Evolutionary conservation across 2,329 filamentous ascomycete genomes (phyloP).

Genomic region (Clarireedia sp.): DNA sequence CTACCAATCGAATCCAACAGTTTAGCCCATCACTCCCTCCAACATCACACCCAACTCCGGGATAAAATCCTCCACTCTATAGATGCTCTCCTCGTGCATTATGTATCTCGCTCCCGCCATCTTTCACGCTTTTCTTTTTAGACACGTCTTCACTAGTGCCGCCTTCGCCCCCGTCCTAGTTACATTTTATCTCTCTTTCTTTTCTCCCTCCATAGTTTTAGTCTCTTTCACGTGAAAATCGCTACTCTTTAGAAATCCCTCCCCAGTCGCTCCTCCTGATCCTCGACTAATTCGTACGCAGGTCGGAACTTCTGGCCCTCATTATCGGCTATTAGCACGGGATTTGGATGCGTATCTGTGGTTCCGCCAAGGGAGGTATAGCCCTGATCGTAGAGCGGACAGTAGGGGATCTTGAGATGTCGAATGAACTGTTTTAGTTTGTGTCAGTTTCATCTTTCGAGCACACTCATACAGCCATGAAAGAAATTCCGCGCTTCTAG

Average conservation of each 20-base stretch:
- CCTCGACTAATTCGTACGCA: constrained; percentile 67
- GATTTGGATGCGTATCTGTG: constrained; percentile 84
- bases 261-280: constrained; percentile 72
- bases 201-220: not conserved
- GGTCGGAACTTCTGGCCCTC: constrained; percentile 49
- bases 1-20: too few relatives aligned
- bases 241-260: constrained; percentile 43
- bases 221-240: not conserved
- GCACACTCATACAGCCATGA: not conserved
- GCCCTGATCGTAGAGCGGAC: constrained; percentile 75
- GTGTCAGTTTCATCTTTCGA: not conserved
- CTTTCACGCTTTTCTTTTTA: not conserved
- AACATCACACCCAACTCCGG: too few relatives aligned
- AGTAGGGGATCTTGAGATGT: constrained; percentile 74
- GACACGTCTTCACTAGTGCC: not conserved
- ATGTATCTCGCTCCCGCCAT: too few relatives aligned
- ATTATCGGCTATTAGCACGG: constrained; percentile 46
- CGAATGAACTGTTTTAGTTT: constrained; percentile 58
- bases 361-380: constrained; percentile 91
- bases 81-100: too few relatives aligned
- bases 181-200: not conserved
- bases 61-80: too few relatives aligned
- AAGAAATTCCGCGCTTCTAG: not conserved
- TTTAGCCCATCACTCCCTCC: too few relatives aligned
- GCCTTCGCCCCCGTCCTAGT: not conserved